Evolutionary conservation across 2,329 filamentous ascomycete species (phyloP).

Genomic region (Colletotrichum filicis): DNA sequence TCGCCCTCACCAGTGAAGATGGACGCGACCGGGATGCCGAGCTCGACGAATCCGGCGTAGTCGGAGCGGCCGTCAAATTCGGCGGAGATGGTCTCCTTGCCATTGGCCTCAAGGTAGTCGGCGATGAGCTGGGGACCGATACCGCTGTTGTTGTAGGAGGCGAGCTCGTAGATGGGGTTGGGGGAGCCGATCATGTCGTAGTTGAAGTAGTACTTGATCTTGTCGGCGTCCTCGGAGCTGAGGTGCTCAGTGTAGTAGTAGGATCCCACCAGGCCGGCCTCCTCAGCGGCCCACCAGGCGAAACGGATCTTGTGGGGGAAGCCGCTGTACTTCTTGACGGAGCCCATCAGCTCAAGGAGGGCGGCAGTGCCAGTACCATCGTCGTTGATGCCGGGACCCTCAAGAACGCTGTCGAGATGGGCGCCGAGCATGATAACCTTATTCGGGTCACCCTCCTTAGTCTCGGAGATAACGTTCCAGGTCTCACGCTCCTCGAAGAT

Average conservation of each 20-base stretch:
- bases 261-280: slow-evolving; percentile 55
- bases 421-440: slow-evolving; percentile 55
- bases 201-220: slow-evolving; percentile 75
- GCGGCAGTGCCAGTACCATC: slow-evolving; percentile 51
- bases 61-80: slow-evolving; percentile 50
- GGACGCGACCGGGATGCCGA: slow-evolving; percentile 52
- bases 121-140: slow-evolving; percentile 47
- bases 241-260: slow-evolving; percentile 52
- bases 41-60: slow-evolving; percentile 51
- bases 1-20: slow-evolving; percentile 53
- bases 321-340: slow-evolving; percentile 48
- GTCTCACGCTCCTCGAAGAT: slow-evolving; percentile 47
- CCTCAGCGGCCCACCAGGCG: slow-evolving; percentile 55
- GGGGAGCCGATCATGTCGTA: slow-evolving; percentile 74
- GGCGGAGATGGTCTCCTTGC: slow-evolving; percentile 44
- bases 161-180: slow-evolving; percentile 45
- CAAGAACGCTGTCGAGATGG: slow-evolving; percentile 52
- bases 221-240: slow-evolving; percentile 53
- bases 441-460: slow-evolving; percentile 53
- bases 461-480: slow-evolving; percentile 55
- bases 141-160: slow-evolving; percentile 51
- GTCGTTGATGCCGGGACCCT: slow-evolving; percentile 53
- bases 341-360: slow-evolving; percentile 49
- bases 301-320: slow-evolving; percentile 55
- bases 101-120: slow-evolving; percentile 47